Evolutionary conservation across 1,139 yeast genomes (phyloP), one percentile per base, ranked within the genome.

Genomic region (Pichia sp.): DNA sequence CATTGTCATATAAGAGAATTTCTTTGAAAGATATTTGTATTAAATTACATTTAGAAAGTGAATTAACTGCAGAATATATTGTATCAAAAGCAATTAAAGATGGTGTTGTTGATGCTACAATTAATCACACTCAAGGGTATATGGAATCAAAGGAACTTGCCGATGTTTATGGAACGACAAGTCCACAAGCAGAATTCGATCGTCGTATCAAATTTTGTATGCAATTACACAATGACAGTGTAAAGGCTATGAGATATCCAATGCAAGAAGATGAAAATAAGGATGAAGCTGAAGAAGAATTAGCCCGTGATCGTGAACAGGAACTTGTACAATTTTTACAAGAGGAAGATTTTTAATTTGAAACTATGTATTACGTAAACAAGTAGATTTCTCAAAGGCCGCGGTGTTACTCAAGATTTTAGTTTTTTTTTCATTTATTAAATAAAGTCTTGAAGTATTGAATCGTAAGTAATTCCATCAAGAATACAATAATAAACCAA

Each of bases 1-100:
- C 96, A 16, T 72, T 94, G 58, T 81, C 97, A 4, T 94, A 94
- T 68, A 85, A 95, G 47, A 84, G 81, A 62, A 92, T 94, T 49
- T 85, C 97, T 3, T 74, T 94, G 58, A 85, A 85, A 66, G 98
- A 94, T 61, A 75, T 77, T 45, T 94, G 98, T 66, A 77, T 92
- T 59, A 86, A 92, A 61, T 76, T 94, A 59, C 92, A 85, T 55
- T 75, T 94, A 54, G 98, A 92, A 58, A 81, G 92, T 37, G 99
- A 94, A 67, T 92, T 92, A 61, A 82, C 90, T 56, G 95, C 97
- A 1, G 99, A 94, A 67, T 94, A 92, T 63, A 90, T 92, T 62
- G 96, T 92, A 34, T 86, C 96, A 36, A 92, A 94, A 68, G 95
- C 97, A 34, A 92, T 94, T 50, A 81, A 96, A 59, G 99, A 94